These are phyloP conservation scores for Entonaema liquescens DNA, from an alignment of 495 filamentous ascomycete species.

Conservation along the genomic window DNA sequence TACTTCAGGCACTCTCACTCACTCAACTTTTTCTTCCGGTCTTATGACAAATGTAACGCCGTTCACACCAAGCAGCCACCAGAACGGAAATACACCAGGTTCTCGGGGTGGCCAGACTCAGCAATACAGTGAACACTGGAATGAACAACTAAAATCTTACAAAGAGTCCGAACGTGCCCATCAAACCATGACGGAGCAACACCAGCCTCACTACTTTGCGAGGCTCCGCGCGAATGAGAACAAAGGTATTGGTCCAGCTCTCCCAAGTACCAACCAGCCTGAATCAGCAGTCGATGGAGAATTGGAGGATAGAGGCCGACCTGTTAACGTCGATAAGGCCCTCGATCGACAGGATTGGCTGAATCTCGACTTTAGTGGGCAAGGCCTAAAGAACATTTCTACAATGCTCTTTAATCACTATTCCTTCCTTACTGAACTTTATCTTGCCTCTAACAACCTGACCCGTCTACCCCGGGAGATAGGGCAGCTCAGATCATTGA, in stretches of 20 bases:
- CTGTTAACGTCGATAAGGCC: slow-evolving; percentile 61
- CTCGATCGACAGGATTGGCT: slow-evolving; percentile 83
- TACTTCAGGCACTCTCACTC: slow-evolving; percentile 69
- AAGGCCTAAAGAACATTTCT: slow-evolving; percentile 84
- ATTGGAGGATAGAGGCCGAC: slow-evolving; percentile 70
- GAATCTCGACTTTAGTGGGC: slow-evolving; percentile 90
- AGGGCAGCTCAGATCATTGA: slow-evolving; percentile 79
- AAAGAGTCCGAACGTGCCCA: slow-evolving; percentile 73
- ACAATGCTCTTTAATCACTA: slow-evolving; percentile 80
- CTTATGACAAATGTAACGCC: slow-evolving; percentile 77
- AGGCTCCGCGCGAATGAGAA: slow-evolving; percentile 63
- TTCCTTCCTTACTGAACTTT: slow-evolving; percentile 85
- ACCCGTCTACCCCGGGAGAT: slow-evolving; percentile 77
- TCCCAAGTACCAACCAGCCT: slow-evolving; percentile 41
- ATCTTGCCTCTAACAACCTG: slow-evolving; percentile 90
- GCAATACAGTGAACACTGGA: slow-evolving; percentile 83
- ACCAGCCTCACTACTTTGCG: slow-evolving; percentile 64
- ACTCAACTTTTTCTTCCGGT: slow-evolving; percentile 81
- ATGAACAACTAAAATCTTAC: slow-evolving; percentile 81
- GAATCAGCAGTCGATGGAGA: slow-evolving; percentile 64
- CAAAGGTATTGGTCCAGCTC: slow-evolving; percentile 62
- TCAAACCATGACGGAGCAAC: slow-evolving; percentile 71
- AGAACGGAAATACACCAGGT: slow-evolving; percentile 72
- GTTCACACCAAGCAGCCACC: slow-evolving; percentile 75
- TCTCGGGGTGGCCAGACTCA: slow-evolving; percentile 55